phyloP scores from a whole-genome alignment of 2,329 filamentous ascomycete genomes.

The Trichoderma hamatum region DNA sequence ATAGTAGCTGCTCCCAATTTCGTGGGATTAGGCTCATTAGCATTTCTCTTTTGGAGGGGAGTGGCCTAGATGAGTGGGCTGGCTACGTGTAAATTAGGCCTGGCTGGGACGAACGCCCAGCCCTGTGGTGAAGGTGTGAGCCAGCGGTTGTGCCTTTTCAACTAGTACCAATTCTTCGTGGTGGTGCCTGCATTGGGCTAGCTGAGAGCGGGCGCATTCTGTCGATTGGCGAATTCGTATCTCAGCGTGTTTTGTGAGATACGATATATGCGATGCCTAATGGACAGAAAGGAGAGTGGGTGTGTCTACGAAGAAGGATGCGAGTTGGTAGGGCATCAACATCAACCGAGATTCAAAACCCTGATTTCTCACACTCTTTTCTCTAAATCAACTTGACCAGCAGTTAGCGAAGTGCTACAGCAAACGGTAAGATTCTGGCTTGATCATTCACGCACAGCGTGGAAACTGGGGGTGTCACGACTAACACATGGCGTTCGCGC shows the following conservation, averaged over 20 bases:
- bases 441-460: neutral
- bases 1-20: neutral
- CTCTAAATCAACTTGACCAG: neutral
- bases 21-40: neutral
- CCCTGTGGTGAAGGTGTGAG: neutral
- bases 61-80: conserved; percentile 1
- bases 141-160: neutral
- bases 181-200: conserved; percentile 27
- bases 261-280: neutral
- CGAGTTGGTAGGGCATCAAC: neutral
- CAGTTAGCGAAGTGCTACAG: neutral
- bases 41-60: neutral
- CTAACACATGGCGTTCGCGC: conserved; percentile 24
- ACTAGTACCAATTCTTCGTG: neutral
- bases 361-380: neutral
- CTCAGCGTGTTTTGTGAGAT: neutral
- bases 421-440: neutral
- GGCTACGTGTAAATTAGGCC: neutral
- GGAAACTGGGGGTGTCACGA: conserved; percentile 4
- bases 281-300: neutral
- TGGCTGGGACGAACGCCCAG: neutral
- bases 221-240: neutral
- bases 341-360: neutral
- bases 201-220: conserved; percentile 1
- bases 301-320: neutral